Percentiles rank a stretch among this genome's conserved stretches.
These are phyloP conservation scores for Mortierella sp. DNA, from an alignment of 371 early-diverging fungal species.

Conservation along the genomic window DNA sequence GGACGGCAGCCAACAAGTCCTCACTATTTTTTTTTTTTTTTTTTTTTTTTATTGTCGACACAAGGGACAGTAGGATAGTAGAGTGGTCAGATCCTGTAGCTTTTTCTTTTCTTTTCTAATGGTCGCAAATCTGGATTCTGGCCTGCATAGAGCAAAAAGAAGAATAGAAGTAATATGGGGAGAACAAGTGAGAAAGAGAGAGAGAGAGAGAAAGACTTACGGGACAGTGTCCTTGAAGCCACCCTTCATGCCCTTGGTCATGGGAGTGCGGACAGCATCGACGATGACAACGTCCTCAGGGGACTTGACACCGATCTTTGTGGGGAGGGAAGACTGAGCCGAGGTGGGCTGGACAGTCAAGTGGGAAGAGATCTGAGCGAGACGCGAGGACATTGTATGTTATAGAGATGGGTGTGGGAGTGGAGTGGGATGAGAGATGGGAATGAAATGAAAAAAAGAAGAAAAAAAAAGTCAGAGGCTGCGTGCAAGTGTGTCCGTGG, in stretches of 20 bases:
- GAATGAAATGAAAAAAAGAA: conserved; percentile 2
- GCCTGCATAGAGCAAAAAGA: not conserved
- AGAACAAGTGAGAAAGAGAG: no score
- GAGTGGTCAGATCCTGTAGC: not conserved
- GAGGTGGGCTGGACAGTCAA: conserved; percentile 66
- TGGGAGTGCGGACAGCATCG: conserved; percentile 89
- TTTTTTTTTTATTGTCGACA: no score
- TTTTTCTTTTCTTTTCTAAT: not conserved
- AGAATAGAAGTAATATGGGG: no score
- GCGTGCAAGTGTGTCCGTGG: not conserved
- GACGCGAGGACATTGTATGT: conserved; percentile 65
- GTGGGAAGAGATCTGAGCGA: conserved; percentile 80
- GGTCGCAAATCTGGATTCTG: not conserved
- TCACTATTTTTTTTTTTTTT: no score
- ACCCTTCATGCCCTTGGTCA: conserved; percentile 94
- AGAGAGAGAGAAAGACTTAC: conserved; percentile 38
- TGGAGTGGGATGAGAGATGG: no score
- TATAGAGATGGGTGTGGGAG: no score
- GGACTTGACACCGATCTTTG: conserved; percentile 81
- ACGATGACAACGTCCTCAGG: conserved; percentile 91
- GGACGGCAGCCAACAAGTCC: conserved; percentile 87
- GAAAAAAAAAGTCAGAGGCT: not conserved
- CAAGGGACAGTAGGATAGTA: not conserved
- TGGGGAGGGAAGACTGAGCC: conserved; percentile 54
- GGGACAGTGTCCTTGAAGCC: conserved; percentile 93